Evolutionary conservation across 2,329 filamentous ascomycete species (phyloP).

Genomic region (Diaporthe sp.): DNA sequence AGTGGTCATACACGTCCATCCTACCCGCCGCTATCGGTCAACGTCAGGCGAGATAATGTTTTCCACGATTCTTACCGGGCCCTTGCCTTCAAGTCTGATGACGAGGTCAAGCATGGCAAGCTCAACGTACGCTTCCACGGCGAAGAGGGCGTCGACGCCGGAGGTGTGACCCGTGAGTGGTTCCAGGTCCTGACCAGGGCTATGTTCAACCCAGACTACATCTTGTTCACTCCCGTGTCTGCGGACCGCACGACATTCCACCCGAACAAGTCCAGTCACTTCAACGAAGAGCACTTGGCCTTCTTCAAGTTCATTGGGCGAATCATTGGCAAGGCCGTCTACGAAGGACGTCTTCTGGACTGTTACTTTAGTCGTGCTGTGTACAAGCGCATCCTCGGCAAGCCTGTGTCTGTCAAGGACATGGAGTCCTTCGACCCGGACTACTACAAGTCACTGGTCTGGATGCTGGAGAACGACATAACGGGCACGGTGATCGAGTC

Average conservation of each 20-base stretch:
- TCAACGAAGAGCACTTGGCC: slow-evolving; percentile 95
- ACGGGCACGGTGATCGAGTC: slow-evolving; percentile 97
- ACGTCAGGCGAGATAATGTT: slow-evolving; percentile 92
- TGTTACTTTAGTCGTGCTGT: slow-evolving; percentile 99
- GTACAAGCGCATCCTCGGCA: slow-evolving; percentile 97
- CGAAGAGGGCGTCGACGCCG: slow-evolving; percentile 97
- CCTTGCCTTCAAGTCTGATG: slow-evolving; percentile 95
- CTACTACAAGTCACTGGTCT: slow-evolving; percentile 98
- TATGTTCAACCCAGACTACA: slow-evolving; percentile 99
- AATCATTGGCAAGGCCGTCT: slow-evolving; percentile 97
- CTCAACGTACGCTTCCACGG: slow-evolving; percentile 97
- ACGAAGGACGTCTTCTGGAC: slow-evolving; percentile 94
- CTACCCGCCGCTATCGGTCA: slow-evolving; percentile 82
- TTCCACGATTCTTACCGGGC: slow-evolving; percentile 99
- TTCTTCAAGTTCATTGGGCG: slow-evolving; percentile 99
- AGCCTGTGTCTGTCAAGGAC: slow-evolving; percentile 96
- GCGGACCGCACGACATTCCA: slow-evolving; percentile 99
- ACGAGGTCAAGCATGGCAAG: slow-evolving; percentile 99
- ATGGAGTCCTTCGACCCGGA: slow-evolving; percentile 99
- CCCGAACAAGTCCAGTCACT: slow-evolving; percentile 91
- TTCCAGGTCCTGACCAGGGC: slow-evolving; percentile 97
- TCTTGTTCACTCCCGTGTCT: slow-evolving; percentile 94
- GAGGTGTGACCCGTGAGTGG: slow-evolving; percentile 98
- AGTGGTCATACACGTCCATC: slow-evolving; percentile 78
- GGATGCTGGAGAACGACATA: slow-evolving; percentile 99